Base-by-base conservation (phyloP, 1,139 yeast species). In the Suhomyces panamericanus region DNA sequence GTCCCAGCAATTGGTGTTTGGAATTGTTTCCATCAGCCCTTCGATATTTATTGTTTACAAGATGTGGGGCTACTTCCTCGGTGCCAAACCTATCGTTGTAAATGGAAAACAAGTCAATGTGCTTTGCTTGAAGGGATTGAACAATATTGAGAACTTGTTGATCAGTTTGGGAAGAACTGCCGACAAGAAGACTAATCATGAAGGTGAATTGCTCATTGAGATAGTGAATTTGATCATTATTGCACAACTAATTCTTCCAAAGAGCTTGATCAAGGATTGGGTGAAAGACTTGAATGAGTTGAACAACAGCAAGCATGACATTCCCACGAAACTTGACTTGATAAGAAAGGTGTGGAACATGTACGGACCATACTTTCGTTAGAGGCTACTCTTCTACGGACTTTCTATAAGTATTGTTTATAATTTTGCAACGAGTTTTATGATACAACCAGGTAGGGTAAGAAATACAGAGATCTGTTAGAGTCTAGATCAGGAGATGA, bases 1-100 rank as follows among this genome's bases (percentile, higher is more conserved):
- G 63, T 85, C 95, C 37, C 99, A 93, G 67, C 96, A 93, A 62
- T 77, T 93, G 42, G 95, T 93, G 20, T 89, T 93, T 68, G 97
- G 96, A 1, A 72, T 88, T 32, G 87, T 93, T 20, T 96, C 97
- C 1, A 83, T 95, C 6, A 79, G 93, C 37, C 99, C 99, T 0
- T 82, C 91, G 26, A 59, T 83, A 8, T 60, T 87, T 32, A 76
- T 86, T n/a, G 56, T 81, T 3, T 76, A 81, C 62, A 75, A 73
- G 54, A 45, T 71, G 6, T 56, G 69, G 43, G 61, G 55, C 29
- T 61, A 63, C 34, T 48, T 64, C 32, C 52, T 64, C 32, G 51
- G 57, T 45, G 56, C 67, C 30, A 73, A 75, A 26, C 74, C 77
- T 43, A 59, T 76, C 43, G 54, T 66, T 42, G 57, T 73, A 45